Conservation (phyloP, 768 basidiomycete genomes). For the Agrocybe praecox region DNA sequence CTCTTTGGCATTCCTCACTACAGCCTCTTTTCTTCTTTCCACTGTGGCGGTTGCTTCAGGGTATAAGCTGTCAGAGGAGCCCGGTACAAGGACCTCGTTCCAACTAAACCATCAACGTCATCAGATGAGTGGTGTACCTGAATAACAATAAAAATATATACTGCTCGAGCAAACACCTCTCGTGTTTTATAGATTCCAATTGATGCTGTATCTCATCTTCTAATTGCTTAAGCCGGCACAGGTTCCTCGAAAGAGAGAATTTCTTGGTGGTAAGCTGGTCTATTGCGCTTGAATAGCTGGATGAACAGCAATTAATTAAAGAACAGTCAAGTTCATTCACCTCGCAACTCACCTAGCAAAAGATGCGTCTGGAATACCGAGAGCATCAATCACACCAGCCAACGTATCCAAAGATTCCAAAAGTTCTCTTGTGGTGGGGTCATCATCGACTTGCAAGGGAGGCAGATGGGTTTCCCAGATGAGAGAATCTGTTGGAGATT, state of each 20-base stretch:
- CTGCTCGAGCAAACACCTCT: slow-evolving; percentile 39
- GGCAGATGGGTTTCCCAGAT: slow-evolving; percentile 20
- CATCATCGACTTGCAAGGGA: slow-evolving; percentile 12
- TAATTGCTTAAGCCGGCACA: slow-evolving; percentile 32
- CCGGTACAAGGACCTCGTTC: slow-evolving; percentile 29
- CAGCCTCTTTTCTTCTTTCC: slow-evolving; percentile 40
- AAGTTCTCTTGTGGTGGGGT: slow-evolving; percentile 18
- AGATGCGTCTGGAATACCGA: slow-evolving; percentile 37
- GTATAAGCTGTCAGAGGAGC: slow-evolving; percentile 14
- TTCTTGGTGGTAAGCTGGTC: slow-evolving; percentile 31
- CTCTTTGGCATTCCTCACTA: slow-evolving; percentile 50
- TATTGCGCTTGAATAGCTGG: slow-evolving; percentile 42
- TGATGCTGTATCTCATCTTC: slow-evolving; percentile 40
- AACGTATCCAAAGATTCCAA: slow-evolving; percentile 24
- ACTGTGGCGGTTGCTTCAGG: slow-evolving; percentile 30
- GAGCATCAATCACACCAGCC: slow-evolving; percentile 24
- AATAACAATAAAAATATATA: slow-evolving; percentile 17
- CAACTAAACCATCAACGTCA: slow-evolving; percentile 29
- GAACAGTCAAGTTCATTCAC: neutral
- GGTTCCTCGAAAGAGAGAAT: slow-evolving; percentile 30
- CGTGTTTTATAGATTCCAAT: slow-evolving; percentile 34
- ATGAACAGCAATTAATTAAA: neutral
- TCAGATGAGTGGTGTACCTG: neutral
- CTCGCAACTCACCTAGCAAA: slow-evolving; percentile 30
- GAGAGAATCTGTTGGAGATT: neutral